Evolutionary conservation across 495 filamentous ascomycete species (phyloP).

Genomic region (Podospora fimiseda): DNA sequence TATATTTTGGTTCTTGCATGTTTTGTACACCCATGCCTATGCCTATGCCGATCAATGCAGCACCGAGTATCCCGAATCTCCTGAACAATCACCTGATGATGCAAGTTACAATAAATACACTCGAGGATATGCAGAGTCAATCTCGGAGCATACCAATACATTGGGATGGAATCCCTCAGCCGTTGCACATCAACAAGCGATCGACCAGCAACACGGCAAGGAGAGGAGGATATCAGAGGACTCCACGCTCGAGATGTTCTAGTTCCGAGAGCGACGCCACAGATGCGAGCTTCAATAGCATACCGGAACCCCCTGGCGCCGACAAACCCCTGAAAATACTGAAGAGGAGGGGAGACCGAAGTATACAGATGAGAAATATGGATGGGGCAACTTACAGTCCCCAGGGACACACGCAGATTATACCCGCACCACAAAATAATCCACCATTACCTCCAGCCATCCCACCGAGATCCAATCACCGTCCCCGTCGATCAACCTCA

Average conservation of each 20-base stretch:
- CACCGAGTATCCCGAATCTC: not conserved
- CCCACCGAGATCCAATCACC: not conserved
- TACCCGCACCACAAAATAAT: constrained; percentile 2
- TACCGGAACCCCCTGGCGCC: constrained; percentile 11
- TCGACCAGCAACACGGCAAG: constrained; percentile 1
- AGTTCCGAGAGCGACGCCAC: constrained; percentile 15
- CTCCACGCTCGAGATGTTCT: not conserved
- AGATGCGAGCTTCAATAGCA: constrained; percentile 19
- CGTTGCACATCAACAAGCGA: constrained; percentile 30
- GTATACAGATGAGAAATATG: not conserved
- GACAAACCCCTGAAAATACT: constrained; percentile 19
- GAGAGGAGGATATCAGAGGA: not conserved
- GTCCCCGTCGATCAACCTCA: constrained; percentile 5
- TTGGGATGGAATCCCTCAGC: constrained; percentile 17
- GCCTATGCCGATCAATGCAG: not conserved
- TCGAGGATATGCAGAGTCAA: too few species aligned
- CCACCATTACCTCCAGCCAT: not conserved
- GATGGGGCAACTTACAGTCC: not conserved
- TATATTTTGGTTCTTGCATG: not conserved
- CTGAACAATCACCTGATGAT: not conserved
- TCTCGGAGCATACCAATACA: too few species aligned
- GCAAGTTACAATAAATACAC: not conserved
- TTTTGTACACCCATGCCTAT: not conserved
- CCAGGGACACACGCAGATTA: not conserved
- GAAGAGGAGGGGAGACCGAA: constrained; percentile 21